Evolutionary conservation across 148 eudicot genomes (phyloP).

Genomic region (Euryodendron excelsum): DNA sequence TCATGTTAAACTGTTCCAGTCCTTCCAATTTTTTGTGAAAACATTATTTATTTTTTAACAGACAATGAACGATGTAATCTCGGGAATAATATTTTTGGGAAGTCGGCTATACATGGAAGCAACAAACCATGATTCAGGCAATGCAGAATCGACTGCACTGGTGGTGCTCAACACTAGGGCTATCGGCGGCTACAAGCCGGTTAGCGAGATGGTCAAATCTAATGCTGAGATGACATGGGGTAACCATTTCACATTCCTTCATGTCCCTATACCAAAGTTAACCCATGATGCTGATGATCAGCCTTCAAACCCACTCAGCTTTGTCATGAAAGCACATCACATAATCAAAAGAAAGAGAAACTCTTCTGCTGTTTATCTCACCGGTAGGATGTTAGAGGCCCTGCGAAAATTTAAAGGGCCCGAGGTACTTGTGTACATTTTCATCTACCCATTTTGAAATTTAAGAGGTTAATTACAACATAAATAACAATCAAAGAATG

Average conservation of each 20-base stretch:
- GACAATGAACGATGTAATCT: slow-evolving; percentile 48
- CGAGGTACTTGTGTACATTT: slow-evolving; percentile 8
- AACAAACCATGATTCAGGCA: slow-evolving; percentile 4
- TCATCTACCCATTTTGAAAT: not conserved
- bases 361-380: slow-evolving; percentile 19
- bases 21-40: too few relatives aligned
- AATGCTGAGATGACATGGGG: slow-evolving; percentile 46
- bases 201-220: slow-evolving; percentile 41
- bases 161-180: slow-evolving; percentile 47
- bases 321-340: slow-evolving; percentile 25
- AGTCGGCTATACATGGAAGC: slow-evolving; percentile 44
- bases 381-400: not conserved
- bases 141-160: slow-evolving; percentile 25
- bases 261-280: slow-evolving; percentile 35
- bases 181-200: slow-evolving; percentile 34
- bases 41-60: not conserved
- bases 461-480: too few relatives aligned
- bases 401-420: slow-evolving; percentile 6
- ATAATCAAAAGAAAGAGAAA: slow-evolving; percentile 31
- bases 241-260: slow-evolving; percentile 39
- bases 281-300: not conserved
- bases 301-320: slow-evolving; percentile 29
- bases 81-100: slow-evolving; percentile 34
- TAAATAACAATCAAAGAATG: not conserved
- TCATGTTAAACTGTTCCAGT: too few relatives aligned